Percentiles rank a stretch among this genome's conserved stretches.
Evolutionary conservation across 768 basidiomycete genomes (phyloP).

Genomic region (Tubosaeta sp.): DNA sequence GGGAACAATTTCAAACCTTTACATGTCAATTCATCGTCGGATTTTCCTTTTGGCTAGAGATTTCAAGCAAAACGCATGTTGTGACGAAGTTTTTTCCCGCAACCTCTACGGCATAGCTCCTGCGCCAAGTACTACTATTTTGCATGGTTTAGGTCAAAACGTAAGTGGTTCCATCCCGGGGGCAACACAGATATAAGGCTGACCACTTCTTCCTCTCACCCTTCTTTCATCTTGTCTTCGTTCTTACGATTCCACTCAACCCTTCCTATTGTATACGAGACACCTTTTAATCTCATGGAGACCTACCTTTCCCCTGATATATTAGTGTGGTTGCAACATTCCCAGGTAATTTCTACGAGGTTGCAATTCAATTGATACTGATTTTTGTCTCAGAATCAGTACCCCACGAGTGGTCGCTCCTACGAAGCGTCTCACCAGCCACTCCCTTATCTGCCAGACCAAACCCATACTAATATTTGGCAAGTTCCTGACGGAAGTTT

Average conservation of each 20-base stretch:
- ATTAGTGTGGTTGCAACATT: not conserved
- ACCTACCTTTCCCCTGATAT: not conserved
- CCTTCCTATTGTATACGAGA: not conserved
- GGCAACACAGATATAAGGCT: not conserved
- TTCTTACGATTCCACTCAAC: not conserved
- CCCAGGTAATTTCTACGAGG: conserved; percentile 1
- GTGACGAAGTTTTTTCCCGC: not conserved
- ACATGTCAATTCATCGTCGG: not conserved
- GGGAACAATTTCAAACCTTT: too few relatives aligned
- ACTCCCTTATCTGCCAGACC: not conserved
- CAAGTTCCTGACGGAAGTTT: not conserved
- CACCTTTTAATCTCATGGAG: not conserved
- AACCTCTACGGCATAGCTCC: not conserved
- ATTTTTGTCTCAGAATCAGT: not conserved
- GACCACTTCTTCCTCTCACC: not conserved
- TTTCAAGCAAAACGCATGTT: not conserved
- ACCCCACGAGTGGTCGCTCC: not conserved
- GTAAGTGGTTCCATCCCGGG: not conserved
- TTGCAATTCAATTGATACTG: not conserved
- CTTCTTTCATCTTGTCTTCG: not conserved
- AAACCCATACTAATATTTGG: not conserved
- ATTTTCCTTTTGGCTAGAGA: not conserved
- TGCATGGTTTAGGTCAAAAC: not conserved
- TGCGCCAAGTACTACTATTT: not conserved
- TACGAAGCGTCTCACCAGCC: not conserved